Conservation (phyloP, 345 rosid genomes). For the Eucalyptus sp. region DNA sequence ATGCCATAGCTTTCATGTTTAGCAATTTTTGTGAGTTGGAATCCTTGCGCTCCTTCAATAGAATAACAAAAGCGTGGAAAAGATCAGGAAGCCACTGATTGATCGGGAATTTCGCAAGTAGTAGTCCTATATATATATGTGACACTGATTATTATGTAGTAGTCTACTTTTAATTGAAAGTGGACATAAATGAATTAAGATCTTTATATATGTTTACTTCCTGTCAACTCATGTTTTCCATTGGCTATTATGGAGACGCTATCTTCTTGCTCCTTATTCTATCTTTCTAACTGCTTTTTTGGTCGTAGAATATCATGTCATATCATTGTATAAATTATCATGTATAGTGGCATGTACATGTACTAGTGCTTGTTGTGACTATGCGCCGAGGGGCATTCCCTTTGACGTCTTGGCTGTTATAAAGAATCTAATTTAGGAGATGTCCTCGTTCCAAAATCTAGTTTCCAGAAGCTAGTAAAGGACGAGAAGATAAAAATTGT, state of each 20-base stretch:
- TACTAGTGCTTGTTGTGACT: not conserved
- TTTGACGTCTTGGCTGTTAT: not conserved
- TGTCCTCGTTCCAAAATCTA: not conserved
- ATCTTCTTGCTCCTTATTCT: not conserved
- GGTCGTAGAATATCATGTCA: not conserved
- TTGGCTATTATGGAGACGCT: not conserved
- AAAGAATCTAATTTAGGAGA: not conserved
- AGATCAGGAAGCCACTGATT: not conserved
- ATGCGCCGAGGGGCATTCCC: not conserved
- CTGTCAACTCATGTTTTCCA: not conserved
- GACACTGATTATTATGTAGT: no score
- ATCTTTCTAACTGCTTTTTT: not conserved
- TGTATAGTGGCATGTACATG: no score
- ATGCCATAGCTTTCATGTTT: not conserved
- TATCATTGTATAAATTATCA: no score
- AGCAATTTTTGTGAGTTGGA: not conserved
- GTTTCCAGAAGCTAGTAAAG: not conserved
- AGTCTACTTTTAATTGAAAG: no score
- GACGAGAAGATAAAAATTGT: not conserved
- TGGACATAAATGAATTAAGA: no score
- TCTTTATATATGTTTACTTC: no score
- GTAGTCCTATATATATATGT: no score
- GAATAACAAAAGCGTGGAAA: not conserved
- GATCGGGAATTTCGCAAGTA: no score
- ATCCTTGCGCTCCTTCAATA: not conserved